Evolutionary conservation across 139 green algal species (phyloP).

Genomic region (Coelastrella sp.): DNA sequence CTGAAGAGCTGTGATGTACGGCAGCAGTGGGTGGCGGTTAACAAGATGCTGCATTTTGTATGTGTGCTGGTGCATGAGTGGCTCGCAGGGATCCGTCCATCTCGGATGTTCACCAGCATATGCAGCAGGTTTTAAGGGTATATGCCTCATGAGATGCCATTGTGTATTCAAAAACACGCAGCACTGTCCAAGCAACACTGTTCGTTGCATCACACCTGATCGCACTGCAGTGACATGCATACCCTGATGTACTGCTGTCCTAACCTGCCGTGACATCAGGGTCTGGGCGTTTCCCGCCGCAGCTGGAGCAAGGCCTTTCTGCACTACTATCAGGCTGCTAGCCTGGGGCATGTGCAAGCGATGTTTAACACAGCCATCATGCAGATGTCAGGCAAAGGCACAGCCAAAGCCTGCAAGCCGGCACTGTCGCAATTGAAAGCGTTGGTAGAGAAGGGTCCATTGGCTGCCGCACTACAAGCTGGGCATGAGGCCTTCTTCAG

Average conservation of each 20-base stretch:
- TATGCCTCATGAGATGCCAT: no score
- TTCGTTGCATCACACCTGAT: not conserved
- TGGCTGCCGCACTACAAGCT: conserved; percentile 63
- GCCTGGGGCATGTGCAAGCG: conserved; percentile 72
- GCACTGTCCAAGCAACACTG: not conserved
- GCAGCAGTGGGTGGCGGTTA: not conserved
- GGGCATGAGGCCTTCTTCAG: conserved; percentile 75
- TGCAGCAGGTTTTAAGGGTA: no score
- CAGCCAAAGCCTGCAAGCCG: conserved; percentile 58
- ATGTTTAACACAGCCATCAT: conserved; percentile 95
- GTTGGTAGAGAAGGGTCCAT: conserved; percentile 62
- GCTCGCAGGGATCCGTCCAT: no score
- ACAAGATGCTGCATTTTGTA: not conserved
- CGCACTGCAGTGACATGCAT: not conserved
- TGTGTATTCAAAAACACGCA: not conserved
- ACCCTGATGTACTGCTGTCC: not conserved
- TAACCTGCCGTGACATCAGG: conserved; percentile 27
- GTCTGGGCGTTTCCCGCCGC: conserved; percentile 54
- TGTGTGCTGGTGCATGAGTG: not conserved
- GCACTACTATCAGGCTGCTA: conserved; percentile 47
- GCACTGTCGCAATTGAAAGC: conserved; percentile 59
- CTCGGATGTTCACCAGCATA: no score
- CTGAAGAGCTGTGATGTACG: not conserved
- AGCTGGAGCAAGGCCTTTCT: conserved; percentile 46
- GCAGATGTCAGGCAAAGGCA: conserved; percentile 79